Evolutionary conservation across 2,329 filamentous ascomycete species (phyloP).

Genomic region (Hypocrella siamensis): DNA sequence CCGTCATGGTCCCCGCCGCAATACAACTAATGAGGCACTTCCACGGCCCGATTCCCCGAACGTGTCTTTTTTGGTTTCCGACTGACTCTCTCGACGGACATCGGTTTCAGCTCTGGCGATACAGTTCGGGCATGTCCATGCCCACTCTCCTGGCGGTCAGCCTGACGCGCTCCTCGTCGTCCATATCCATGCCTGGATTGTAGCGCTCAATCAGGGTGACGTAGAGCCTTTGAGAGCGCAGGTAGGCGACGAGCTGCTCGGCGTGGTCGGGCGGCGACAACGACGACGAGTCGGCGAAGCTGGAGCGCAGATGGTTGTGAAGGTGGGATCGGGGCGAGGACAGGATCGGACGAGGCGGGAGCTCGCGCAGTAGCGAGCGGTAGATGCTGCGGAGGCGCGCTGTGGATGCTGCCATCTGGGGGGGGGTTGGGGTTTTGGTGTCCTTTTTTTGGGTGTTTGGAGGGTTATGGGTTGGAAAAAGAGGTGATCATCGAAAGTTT

Average conservation of each 20-base stretch:
- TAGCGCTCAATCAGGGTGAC: constrained; percentile 73
- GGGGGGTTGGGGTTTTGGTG: not conserved
- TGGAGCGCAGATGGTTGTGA: constrained; percentile 15
- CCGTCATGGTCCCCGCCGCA: too few species aligned
- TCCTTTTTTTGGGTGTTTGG: not conserved
- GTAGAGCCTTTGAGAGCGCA: constrained; percentile 76
- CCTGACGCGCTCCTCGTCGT: constrained; percentile 68
- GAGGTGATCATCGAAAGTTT: not conserved
- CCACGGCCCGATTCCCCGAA: too few species aligned
- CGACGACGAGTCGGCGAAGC: constrained; percentile 11
- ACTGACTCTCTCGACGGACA: too few species aligned
- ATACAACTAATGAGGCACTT: too few species aligned
- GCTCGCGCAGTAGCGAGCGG: constrained; percentile 75
- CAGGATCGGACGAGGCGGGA: constrained; percentile 53
- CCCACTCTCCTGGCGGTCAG: constrained; percentile 78
- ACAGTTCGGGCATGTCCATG: constrained; percentile 69
- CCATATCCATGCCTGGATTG: constrained; percentile 83
- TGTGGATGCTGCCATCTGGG: constrained; percentile 9
- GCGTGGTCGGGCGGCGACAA: constrained; percentile 22
- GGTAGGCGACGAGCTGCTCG: constrained; percentile 68
- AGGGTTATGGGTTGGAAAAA: not conserved
- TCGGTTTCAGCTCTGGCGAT: too few species aligned
- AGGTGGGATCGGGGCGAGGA: constrained; percentile 39
- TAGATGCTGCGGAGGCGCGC: constrained; percentile 61
- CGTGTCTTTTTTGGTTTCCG: too few species aligned